Conservation (phyloP, 2,329 filamentous ascomycete species). For the Epichloe uncinata region DNA sequence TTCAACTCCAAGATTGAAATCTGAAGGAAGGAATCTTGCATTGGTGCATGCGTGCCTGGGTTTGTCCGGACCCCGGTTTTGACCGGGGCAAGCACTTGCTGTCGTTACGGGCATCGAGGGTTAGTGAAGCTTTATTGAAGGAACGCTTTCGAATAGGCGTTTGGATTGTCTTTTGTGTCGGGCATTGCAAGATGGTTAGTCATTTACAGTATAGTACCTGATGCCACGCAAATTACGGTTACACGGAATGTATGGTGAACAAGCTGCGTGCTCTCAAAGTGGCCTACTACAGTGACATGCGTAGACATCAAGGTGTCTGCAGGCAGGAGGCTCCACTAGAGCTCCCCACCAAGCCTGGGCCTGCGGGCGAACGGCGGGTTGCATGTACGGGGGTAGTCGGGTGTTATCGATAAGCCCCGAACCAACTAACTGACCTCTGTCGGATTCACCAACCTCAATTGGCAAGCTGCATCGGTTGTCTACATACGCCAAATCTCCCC, state of each 20-base stretch:
- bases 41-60: not conserved
- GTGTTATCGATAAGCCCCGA: constrained; percentile 10
- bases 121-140: not conserved
- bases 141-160: not conserved
- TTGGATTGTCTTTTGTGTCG: not conserved
- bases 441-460: too few species aligned
- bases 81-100: not conserved
- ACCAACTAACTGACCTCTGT: not conserved
- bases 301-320: too few species aligned
- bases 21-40: not conserved
- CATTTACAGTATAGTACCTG: too few species aligned
- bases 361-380: too few species aligned
- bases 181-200: not conserved
- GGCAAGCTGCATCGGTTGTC: too few species aligned
- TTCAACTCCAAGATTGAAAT: not conserved
- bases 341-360: not conserved
- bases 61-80: not conserved
- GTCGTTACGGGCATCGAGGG: not conserved
- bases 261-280: too few species aligned
- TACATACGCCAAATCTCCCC: too few species aligned
- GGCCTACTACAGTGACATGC: too few species aligned
- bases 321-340: not conserved
- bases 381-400: too few species aligned
- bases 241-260: too few species aligned
- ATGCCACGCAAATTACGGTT: too few species aligned